Evolutionary conservation across 2,329 filamentous ascomycete genomes (phyloP).

Genomic region (Aureobasidium sp.): DNA sequence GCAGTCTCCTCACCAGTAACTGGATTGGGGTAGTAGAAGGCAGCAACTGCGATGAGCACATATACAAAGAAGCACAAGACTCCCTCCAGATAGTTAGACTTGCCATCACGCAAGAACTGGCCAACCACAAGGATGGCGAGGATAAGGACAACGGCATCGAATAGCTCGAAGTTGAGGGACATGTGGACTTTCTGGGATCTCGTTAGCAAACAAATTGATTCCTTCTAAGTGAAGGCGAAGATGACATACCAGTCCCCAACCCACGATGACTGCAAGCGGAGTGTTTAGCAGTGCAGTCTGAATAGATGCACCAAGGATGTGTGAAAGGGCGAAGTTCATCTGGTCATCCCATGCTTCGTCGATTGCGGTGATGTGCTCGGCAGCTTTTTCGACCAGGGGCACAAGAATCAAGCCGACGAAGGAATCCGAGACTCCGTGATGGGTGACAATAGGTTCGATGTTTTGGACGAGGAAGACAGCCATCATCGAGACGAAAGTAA

Average conservation of each 20-base stretch:
- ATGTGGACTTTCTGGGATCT: constrained; percentile 57
- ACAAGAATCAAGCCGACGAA: constrained; percentile 68
- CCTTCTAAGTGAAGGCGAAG: too few species aligned
- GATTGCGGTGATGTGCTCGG: constrained; percentile 74
- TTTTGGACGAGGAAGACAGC: constrained; percentile 68
- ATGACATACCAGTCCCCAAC: constrained; percentile 59
- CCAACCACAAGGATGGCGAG: constrained; percentile 80
- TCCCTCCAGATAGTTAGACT: constrained; percentile 86
- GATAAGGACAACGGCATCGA: constrained; percentile 74
- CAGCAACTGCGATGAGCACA: constrained; percentile 51
- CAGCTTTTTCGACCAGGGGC: constrained; percentile 74
- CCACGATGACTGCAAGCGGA: constrained; percentile 72
- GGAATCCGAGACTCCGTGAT: constrained; percentile 46
- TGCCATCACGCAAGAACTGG: constrained; percentile 77
- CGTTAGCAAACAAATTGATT: constrained; percentile 47
- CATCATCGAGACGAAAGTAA: constrained; percentile 64
- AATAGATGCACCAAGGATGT: constrained; percentile 78
- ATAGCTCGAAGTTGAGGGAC: constrained; percentile 77
- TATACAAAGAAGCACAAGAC: constrained; percentile 66
- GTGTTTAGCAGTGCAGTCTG: constrained; percentile 87
- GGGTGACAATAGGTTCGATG: constrained; percentile 52
- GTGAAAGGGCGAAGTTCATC: constrained; percentile 70
- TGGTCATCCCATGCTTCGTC: constrained; percentile 78
- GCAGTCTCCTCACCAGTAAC: not conserved
- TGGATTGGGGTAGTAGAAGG: constrained; percentile 54